A percentile compares a stretch with the other conserved stretches of the same genome.
phyloP scores from a whole-genome alignment of 345 rosid species.

The Bruguiera parviflora region DNA sequence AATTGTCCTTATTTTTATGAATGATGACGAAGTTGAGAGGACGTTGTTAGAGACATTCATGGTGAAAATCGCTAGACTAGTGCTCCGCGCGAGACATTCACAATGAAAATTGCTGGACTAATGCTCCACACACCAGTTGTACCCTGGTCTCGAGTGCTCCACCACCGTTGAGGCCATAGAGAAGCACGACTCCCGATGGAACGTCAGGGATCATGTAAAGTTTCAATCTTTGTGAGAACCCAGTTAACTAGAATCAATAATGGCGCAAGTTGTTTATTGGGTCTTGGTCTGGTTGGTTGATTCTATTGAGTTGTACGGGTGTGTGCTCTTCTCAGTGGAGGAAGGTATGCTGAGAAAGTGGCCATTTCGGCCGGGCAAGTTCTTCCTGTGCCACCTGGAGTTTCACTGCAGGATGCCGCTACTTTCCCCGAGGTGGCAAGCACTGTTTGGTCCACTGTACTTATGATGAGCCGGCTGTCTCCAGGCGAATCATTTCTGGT shows the following conservation, averaged over 20 bases:
- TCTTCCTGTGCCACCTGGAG: constrained; percentile 54
- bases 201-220: constrained; percentile 68
- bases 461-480: constrained; percentile 64
- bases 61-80: no score
- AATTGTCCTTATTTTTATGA: no score
- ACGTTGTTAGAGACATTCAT: no score
- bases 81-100: not conserved
- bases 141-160: constrained; percentile 81
- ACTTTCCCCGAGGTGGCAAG: constrained; percentile 85
- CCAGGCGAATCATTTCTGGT: constrained; percentile 74
- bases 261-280: not conserved
- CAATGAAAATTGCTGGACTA: constrained; percentile 69
- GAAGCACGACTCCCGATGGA: constrained; percentile 65
- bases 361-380: constrained; percentile 67
- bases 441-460: constrained; percentile 87
- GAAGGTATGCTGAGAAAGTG: constrained; percentile 87
- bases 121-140: constrained; percentile 41
- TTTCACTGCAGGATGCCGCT: constrained; percentile 63
- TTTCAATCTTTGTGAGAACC: not conserved
- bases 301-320: constrained; percentile 33
- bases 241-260: not conserved
- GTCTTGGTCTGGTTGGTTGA: not conserved
- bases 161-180: constrained; percentile 69
- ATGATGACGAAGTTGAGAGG: no score
- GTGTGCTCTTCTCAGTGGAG: constrained; percentile 88